A percentile compares a stretch with the other conserved stretches of the same genome.
These are phyloP conservation scores for Cucurbitaria berberidis DNA, from an alignment of 2,329 filamentous ascomycete genomes.

Conservation along the genomic window DNA sequence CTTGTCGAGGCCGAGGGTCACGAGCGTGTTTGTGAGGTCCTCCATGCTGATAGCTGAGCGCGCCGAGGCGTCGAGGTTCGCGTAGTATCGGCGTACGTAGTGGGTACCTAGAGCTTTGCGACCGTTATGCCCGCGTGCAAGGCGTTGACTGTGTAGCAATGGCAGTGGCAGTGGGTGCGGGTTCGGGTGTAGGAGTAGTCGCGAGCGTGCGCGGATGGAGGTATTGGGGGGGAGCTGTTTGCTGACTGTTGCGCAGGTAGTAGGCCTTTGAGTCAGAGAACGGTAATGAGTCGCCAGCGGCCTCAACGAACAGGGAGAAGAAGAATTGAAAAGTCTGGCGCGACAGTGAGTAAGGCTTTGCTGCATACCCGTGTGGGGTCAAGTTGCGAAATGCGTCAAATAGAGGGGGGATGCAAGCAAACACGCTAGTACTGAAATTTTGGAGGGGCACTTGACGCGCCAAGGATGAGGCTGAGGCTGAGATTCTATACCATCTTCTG, in stretches of 20 bases:
- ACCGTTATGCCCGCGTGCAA: slow-evolving; percentile 1
- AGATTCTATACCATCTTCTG: no score
- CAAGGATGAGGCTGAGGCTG: slow-evolving; percentile 16
- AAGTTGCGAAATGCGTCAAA: slow-evolving; percentile 33
- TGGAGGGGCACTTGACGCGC: slow-evolving; percentile 23
- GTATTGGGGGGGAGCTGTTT: neutral
- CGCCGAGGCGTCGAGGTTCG: slow-evolving; percentile 34
- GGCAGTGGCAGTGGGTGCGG: slow-evolving; percentile 7
- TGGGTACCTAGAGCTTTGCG: neutral
- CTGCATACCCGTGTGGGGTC: slow-evolving; percentile 38
- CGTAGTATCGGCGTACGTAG: slow-evolving; percentile 12
- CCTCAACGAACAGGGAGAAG: slow-evolving; percentile 27
- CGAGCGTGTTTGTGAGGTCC: slow-evolving; percentile 45
- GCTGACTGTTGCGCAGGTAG: slow-evolving; percentile 9
- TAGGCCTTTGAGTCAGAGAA: slow-evolving; percentile 40
- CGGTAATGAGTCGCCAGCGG: slow-evolving; percentile 43
- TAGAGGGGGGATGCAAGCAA: slow-evolving; percentile 19
- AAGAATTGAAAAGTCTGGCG: slow-evolving; percentile 36
- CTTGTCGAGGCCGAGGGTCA: slow-evolving; percentile 46
- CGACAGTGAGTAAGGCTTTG: slow-evolving; percentile 23
- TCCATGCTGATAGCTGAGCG: slow-evolving; percentile 39
- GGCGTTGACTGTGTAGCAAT: slow-evolving; percentile 2
- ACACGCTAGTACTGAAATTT: slow-evolving; percentile 35
- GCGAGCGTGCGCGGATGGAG: neutral
- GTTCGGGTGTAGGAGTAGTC: neutral